Percentiles rank a stretch among this genome's conserved stretches.
phyloP scores from a whole-genome alignment of 108 stramenopile genomes.

The Skeletonema costatum region DNA sequence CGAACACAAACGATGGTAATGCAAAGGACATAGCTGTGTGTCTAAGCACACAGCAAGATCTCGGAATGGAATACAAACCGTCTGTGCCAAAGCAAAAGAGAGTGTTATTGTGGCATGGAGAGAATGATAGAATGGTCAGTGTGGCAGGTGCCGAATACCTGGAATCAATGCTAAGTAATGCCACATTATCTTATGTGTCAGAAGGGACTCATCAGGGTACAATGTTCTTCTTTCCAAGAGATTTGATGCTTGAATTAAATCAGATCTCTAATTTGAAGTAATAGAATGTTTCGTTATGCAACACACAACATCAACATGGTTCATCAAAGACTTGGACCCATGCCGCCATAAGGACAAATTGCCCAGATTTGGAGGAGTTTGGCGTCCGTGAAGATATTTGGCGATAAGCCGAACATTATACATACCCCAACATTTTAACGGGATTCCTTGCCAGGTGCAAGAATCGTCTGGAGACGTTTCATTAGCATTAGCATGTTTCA shows the following conservation, averaged over 20 bases:
- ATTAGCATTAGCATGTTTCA: too few species aligned
- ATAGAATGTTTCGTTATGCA: not conserved
- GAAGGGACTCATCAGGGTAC: conserved; percentile 33
- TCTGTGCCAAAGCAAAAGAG: conserved; percentile 14
- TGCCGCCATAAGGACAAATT: too few species aligned
- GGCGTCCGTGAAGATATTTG: too few species aligned
- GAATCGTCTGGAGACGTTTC: too few species aligned
- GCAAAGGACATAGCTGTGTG: conserved; percentile 29
- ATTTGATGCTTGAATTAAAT: conserved; percentile 21
- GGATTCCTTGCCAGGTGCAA: too few species aligned
- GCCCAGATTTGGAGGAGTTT: too few species aligned
- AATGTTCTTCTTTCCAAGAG: conserved; percentile 27
- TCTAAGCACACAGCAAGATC: conserved; percentile 28
- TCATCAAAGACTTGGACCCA: too few species aligned
- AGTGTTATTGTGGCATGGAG: conserved; percentile 30
- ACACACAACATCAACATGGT: not conserved
- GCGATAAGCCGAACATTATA: too few species aligned
- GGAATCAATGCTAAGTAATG: conserved; percentile 9
- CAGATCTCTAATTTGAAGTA: conserved; percentile 6
- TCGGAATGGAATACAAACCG: conserved; percentile 12
- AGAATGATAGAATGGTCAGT: conserved; percentile 29
- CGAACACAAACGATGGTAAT: conserved; percentile 10
- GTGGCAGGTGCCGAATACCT: conserved; percentile 23
- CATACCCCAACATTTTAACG: too few species aligned
- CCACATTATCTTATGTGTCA: not conserved